Conservation (phyloP, 2,329 filamentous ascomycete species). For the Fusarium buxicola region DNA sequence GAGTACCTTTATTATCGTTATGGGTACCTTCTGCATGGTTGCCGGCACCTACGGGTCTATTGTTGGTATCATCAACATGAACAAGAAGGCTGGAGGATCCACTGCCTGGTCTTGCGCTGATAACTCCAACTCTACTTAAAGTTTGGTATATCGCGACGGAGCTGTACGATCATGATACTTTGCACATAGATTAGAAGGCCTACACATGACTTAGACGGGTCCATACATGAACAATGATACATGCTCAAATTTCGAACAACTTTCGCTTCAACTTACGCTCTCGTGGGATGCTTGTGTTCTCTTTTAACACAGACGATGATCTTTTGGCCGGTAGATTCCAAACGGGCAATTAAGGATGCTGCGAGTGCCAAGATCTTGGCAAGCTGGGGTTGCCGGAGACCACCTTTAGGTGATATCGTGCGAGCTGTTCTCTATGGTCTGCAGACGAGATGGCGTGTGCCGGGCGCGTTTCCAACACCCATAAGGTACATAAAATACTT, state of each 20-base stretch:
- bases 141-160: background rate
- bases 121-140: conserved; percentile 18
- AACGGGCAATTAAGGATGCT: conserved; percentile 6
- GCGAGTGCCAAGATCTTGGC: conserved; percentile 25
- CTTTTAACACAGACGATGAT: background rate
- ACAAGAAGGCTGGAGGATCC: background rate
- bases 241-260: too few species aligned
- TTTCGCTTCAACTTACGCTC: too few species aligned
- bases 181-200: conserved; percentile 7
- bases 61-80: conserved; percentile 5
- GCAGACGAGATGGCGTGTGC: too few species aligned
- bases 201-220: background rate
- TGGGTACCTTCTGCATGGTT: conserved; percentile 30
- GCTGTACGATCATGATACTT: background rate
- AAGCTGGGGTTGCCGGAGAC: background rate
- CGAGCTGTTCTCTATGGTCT: background rate
- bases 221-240: background rate
- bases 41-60: conserved; percentile 30
- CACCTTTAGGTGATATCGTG: background rate
- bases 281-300: too few species aligned
- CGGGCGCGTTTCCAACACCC: too few species aligned
- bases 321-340: conserved; percentile 1
- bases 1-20: conserved; percentile 20
- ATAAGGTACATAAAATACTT: too few species aligned
- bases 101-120: conserved; percentile 24